Evolutionary conservation across 192 early-diverging fungal genomes (phyloP), one percentile per base, ranked within the genome.

Genomic region (Coemansia sp.): DNA sequence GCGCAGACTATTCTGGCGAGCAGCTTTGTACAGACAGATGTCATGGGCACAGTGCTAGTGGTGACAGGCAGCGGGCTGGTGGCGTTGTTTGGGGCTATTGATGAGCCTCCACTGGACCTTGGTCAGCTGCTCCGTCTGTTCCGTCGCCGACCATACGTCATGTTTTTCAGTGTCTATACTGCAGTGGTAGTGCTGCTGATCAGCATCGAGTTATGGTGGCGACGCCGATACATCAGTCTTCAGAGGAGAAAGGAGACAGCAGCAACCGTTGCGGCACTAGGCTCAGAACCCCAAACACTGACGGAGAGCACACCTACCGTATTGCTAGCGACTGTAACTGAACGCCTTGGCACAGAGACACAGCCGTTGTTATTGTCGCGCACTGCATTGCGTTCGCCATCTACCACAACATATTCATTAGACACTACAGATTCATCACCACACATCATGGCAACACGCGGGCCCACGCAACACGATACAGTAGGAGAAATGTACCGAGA

Each of bases 1-100:
- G 89, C 91, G 6, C 71, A 83, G 32, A 70, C 85, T 39, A 76
- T 92, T 5, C 58, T 92, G 24, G 77, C 74, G 23, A 89, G 88
- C 66, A 84, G 71, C 27, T 91, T 92, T 81, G 84, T 81, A 6
- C 78, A 67, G 32, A 82, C 85, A 22, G 89, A 87, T 54, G 70
- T 82, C 36, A 59, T 85, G 78, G 91, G 90, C 31, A 92, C 91
- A 5, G 42, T 88, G 54, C 63, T 91, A 24, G 90, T 91, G 58
- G 60, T 87, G 3, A 53, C 88, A 53, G 91, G 91, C 11, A 86
- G 88, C 29, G 67, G 86, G 32, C 75, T 87, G 33, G 86, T 92
- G 50, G 89, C 87, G 22, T 58, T 85, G 21, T 92, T 92, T 83
- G 91, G 91, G 27, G 86, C 90, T 3, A 87, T 92, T 27, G 86